Evolutionary conservation across 2,329 filamentous ascomycete genomes (phyloP), one percentile per base, ranked within the genome.

Genomic region (Ophiocordyceps sinensis): DNA sequence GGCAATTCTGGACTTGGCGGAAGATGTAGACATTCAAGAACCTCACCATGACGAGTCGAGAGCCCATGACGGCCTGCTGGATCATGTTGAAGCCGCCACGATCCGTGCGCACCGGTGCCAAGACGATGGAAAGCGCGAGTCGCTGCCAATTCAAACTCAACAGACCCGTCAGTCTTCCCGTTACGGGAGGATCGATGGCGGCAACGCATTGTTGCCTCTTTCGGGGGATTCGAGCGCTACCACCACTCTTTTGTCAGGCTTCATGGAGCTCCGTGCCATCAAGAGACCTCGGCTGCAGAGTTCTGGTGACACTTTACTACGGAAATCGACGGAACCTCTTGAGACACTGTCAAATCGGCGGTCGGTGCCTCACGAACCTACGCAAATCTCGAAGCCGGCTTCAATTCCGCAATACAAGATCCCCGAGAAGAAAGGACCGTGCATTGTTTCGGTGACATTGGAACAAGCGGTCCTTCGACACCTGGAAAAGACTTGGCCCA

Each of bases 221-320:
- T 37, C 17, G 17, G 13, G 4, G 12, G 36, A 23, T 17, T 29
- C 45, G 8, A 47, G 47, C 21, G 49, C 52, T 2, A 55, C 57
- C 2, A 48, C 48, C 5, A 54, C 43, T 21, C 45, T 63, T 3
- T 41, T 63, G 3, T 47, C 46, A 2, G 50, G 45, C 12, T 63
- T 60, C 28, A 53, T 63, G 41, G 45, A 58, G 10, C 46, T 63
- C 6, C 51, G 53, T 8, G 48, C 45, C n/a, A 43, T 50, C 0
- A 60, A 60, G 28, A 52, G 42, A n/a, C 36, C 34, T 5, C 51
- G 50, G 15, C 10, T 35, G 4, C 3, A 14, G 9, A 15, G 5
- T 10, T n/a, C n/a, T 10, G 6, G 15, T 3, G 32, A 17, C n/a
- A 12, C 10, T 17, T 6, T 14, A 34, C 8, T 14, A 15, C 4